Percentiles rank a stretch among this genome's conserved stretches.
Evolutionary conservation across 257 asterid genomes (phyloP).

Genomic region (Penstemon davidsonii): DNA sequence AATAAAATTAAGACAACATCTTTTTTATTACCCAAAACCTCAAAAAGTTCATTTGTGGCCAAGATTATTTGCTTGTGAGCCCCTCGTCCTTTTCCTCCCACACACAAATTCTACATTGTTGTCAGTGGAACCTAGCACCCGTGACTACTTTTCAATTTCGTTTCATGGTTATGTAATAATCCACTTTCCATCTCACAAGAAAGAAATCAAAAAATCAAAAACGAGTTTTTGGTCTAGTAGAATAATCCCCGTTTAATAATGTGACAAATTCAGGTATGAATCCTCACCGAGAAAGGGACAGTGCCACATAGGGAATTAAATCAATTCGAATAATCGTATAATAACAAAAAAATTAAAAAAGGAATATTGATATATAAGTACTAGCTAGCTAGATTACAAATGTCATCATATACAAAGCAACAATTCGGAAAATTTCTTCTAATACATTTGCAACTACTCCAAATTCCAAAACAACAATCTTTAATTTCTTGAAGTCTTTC

Average conservation of each 20-base stretch:
- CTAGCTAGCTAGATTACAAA: too few relatives aligned
- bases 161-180: slow-evolving; percentile 27
- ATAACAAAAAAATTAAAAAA: too few relatives aligned
- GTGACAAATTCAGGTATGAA: too few relatives aligned
- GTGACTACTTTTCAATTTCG: slow-evolving; percentile 39
- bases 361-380: too few relatives aligned
- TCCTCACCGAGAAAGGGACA: too few relatives aligned
- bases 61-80: slow-evolving; percentile 41
- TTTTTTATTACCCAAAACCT: slow-evolving; percentile 7
- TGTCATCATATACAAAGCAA: too few relatives aligned
- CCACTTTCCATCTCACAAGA: slow-evolving; percentile 1
- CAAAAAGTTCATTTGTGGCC: slow-evolving; percentile 44
- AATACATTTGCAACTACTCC: slow-evolving; percentile 12
- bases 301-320: too few relatives aligned
- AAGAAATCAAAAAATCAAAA: background rate
- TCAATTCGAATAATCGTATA: too few relatives aligned
- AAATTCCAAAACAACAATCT: background rate
- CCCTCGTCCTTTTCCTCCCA: slow-evolving; percentile 3
- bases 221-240: too few relatives aligned
- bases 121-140: slow-evolving; percentile 46
- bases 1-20: slow-evolving; percentile 2
- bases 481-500: background rate
- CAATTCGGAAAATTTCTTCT: background rate
- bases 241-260: too few relatives aligned
- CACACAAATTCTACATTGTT: slow-evolving; percentile 22